Evolutionary conservation across 768 basidiomycete species (phyloP).

Genomic region (Russula virescens): DNA sequence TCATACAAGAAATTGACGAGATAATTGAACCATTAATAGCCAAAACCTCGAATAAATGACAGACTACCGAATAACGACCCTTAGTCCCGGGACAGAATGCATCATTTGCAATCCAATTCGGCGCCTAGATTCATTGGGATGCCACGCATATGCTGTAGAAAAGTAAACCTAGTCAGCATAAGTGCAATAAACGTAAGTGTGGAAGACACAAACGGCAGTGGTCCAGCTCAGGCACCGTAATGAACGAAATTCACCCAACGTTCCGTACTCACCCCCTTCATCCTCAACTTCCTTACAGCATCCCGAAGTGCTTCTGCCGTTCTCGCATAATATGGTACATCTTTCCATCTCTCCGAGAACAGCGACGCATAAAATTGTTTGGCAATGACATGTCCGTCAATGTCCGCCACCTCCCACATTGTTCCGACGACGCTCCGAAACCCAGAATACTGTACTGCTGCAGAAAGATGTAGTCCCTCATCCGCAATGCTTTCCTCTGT

Average conservation of each 20-base stretch:
- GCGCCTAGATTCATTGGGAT: too few species aligned
- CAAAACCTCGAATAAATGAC: too few species aligned
- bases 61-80: too few species aligned
- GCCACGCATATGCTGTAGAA: too few species aligned
- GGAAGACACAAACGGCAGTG: too few species aligned
- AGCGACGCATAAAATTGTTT: neutral
- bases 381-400: neutral
- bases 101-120: too few species aligned
- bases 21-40: too few species aligned
- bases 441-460: slow-evolving; percentile 15
- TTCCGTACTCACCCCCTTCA: neutral
- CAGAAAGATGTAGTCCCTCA: slow-evolving; percentile 14
- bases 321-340: neutral
- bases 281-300: neutral
- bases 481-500: neutral
- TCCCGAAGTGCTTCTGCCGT: neutral
- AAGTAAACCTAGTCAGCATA: too few species aligned
- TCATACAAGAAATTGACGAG: too few species aligned
- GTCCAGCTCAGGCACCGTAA: neutral
- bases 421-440: neutral
- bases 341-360: neutral
- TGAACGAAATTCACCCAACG: neutral
- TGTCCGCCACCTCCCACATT: neutral
- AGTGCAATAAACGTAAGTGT: too few species aligned
- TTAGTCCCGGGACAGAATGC: too few species aligned